Conservation (phyloP, 257 asterid species). For the Knoxia roxburghii region DNA sequence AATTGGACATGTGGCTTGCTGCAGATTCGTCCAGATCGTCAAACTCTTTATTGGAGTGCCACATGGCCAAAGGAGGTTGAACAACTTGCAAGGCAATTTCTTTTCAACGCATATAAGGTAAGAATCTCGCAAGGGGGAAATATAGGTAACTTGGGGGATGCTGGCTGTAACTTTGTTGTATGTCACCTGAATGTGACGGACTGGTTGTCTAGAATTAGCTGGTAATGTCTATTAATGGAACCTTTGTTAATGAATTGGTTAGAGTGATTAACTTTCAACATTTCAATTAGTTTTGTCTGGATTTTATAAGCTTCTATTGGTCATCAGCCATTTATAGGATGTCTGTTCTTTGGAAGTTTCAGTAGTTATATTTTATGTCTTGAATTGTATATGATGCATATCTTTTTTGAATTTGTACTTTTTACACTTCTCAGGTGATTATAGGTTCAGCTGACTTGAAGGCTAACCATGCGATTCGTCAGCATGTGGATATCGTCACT, state of each 20-base stretch:
- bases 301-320: background rate
- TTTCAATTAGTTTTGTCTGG: background rate
- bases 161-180: background rate
- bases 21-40: conserved; percentile 99
- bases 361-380: background rate
- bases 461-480: conserved; percentile 95
- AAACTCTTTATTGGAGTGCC: conserved; percentile 98
- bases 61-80: conserved; percentile 99
- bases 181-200: background rate
- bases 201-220: background rate
- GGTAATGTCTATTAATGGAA: background rate
- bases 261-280: background rate
- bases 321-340: background rate
- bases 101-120: conserved; percentile 78
- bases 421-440: conserved; percentile 47
- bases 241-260: background rate
- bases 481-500: conserved; percentile 82
- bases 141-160: background rate
- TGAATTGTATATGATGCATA: background rate
- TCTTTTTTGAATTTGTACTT: conserved; percentile 5
- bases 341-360: background rate
- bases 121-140: conserved; percentile 15
- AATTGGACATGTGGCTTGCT: conserved; percentile 4
- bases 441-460: conserved; percentile 89
- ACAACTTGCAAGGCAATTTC: conserved; percentile 76